Evolutionary conservation across 192 early-diverging fungal genomes (phyloP).

Genomic region (Physocladia obscura): DNA sequence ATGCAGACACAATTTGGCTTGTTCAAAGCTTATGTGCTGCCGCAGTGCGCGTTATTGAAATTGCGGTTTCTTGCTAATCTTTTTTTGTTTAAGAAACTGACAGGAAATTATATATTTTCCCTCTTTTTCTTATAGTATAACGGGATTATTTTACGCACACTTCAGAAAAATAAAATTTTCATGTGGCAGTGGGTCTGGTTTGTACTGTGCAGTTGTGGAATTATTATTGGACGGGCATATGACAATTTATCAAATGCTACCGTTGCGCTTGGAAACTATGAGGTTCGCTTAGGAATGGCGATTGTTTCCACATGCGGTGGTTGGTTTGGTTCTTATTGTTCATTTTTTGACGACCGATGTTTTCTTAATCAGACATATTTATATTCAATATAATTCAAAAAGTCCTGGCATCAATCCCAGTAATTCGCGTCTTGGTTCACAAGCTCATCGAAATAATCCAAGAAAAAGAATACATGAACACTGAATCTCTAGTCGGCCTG

Average conservation of each 20-base stretch:
- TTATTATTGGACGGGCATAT: background rate
- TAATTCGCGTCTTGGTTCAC: background rate
- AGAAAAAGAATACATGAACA: background rate
- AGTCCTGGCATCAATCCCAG: background rate
- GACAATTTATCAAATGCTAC: constrained; percentile 4
- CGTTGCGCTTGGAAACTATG: background rate
- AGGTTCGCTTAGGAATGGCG: constrained; percentile 7
- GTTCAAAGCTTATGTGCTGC: background rate
- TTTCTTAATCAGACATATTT: background rate
- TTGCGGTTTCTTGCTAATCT: constrained; percentile 1
- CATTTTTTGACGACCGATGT: background rate
- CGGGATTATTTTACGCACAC: background rate
- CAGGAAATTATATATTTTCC: background rate
- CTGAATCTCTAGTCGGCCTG: background rate
- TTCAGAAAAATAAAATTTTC: background rate
- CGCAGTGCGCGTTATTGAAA: constrained; percentile 9
- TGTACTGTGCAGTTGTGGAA: background rate
- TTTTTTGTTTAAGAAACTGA: background rate
- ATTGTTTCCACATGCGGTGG: constrained; percentile 5
- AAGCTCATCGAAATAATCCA: constrained; percentile 4
- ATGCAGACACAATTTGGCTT: background rate
- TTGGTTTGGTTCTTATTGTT: background rate
- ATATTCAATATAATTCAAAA: background rate
- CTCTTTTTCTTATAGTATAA: constrained; percentile 1
- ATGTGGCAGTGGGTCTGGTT: constrained; percentile 16